Base-by-base conservation (phyloP, 1,139 yeast genomes). In the Yueomyces sp. region DNA sequence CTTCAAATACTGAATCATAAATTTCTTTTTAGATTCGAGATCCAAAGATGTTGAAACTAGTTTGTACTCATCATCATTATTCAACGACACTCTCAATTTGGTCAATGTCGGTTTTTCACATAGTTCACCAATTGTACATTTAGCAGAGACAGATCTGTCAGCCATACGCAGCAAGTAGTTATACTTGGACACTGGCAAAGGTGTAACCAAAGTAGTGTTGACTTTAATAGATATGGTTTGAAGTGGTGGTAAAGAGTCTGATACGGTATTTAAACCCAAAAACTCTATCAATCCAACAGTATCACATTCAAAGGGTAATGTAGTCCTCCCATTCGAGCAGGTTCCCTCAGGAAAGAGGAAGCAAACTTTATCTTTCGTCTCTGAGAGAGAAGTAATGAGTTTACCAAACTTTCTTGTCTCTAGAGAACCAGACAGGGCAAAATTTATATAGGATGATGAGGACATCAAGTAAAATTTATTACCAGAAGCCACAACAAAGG, bases 301-400 rank as follows among this genome's bases (percentile, higher is more conserved):
- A 4, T 45, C 47, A 8, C 62, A 36, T 6, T 45, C 45, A 48
- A 76, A 74, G 12, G 80, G 78, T 44, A 78, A 63, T 0, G 78
- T 56, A 0, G 79, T 69, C 50, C 73, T 75, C 44, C 81, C 81
- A 54, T 81, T 81, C 1, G 85, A 73, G 0, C 85, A 68, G 0
- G 87, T 78, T 0, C 87, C 87, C 55, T 82, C 93, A 26, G 76
- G 65, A 41, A 81, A 71, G 39, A 78, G 54, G 46, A 68, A 74
- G 2, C 72, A 66, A n/a, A 68, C 60, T 39, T 67, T 67, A 11
- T 59, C 56, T 31, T 58, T 56, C 19, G 65, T 54, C 25, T 43
- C 43, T 6, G 32, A 40, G 3, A 44, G 27, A 28, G 38, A 44
- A 27, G 43, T 39, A 6, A 49, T 37, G 38, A 47, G 49, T 33